Conservation (phyloP, 2,329 filamentous ascomycete genomes). For the Verticillium nubilum region DNA sequence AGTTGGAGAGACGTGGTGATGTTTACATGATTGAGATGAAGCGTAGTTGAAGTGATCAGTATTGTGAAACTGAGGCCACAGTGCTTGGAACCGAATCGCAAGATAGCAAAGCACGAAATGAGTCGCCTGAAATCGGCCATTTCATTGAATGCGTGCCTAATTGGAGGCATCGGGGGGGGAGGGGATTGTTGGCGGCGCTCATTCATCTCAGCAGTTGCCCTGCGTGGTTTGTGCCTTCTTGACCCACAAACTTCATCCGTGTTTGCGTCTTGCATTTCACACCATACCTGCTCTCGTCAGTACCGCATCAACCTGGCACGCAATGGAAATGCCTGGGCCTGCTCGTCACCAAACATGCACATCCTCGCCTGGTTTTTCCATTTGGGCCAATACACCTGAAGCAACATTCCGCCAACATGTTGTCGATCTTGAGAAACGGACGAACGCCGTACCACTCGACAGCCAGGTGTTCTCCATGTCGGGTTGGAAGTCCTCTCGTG, state of each 20-base stretch:
- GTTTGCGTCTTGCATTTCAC: not conserved
- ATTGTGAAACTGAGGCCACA: too few species aligned
- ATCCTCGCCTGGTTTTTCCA: constrained; percentile 6
- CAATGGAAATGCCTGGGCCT: not conserved
- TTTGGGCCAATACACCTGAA: constrained; percentile 9
- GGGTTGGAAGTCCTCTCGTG: not conserved
- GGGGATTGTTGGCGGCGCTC: too few species aligned
- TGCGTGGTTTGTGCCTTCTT: too few species aligned
- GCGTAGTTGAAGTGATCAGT: too few species aligned
- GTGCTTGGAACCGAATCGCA: too few species aligned
- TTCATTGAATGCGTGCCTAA: too few species aligned
- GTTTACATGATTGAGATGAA: not conserved
- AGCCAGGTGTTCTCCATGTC: constrained; percentile 3
- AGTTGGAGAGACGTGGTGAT: not conserved
- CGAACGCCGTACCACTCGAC: constrained; percentile 10
- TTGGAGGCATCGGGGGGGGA: too few species aligned
- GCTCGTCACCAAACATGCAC: constrained; percentile 1
- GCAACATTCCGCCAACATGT: constrained; percentile 7
- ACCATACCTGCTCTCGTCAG: not conserved
- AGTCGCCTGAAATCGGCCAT: too few species aligned
- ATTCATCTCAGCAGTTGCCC: too few species aligned
- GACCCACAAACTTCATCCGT: not conserved
- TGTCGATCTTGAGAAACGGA: constrained; percentile 8
- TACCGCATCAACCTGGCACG: not conserved
- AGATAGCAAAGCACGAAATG: too few species aligned